Conservation (phyloP, 129 eudicot species). For the Rutidosis leptorrhynchoides region DNA sequence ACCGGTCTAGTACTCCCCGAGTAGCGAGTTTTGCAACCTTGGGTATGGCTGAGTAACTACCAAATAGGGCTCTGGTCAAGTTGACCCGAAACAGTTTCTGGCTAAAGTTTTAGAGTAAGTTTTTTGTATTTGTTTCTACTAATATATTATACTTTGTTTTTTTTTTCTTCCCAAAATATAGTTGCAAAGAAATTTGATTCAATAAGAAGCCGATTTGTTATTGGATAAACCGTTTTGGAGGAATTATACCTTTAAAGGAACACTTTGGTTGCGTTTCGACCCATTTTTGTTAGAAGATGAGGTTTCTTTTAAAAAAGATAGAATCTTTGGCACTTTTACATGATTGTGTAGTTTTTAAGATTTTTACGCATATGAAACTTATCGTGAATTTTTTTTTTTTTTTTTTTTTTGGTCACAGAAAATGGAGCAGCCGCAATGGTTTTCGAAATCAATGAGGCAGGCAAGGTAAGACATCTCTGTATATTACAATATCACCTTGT, state of each 20-base stretch:
- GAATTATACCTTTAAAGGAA: background rate
- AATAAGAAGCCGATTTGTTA: background rate
- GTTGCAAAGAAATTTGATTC: background rate
- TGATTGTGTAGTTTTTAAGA: conserved; percentile 1
- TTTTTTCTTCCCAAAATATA: no score
- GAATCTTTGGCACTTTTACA: background rate
- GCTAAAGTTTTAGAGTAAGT: background rate
- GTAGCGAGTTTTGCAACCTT: no score
- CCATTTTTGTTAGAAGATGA: background rate
- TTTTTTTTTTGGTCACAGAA: background rate
- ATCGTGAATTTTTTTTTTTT: conserved; percentile 10
- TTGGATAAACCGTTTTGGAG: background rate
- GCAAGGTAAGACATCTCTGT: conserved; percentile 15
- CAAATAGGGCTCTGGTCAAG: no score
- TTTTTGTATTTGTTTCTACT: no score
- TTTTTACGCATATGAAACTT: conserved; percentile 18
- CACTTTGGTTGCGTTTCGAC: background rate
- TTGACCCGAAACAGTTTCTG: background rate
- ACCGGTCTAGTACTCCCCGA: no score
- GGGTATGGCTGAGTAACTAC: background rate
- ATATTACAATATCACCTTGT: background rate
- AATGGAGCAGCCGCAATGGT: conserved; percentile 24
- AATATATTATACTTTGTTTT: background rate
- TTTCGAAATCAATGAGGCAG: conserved; percentile 19
- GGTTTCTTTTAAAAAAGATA: background rate